phyloP scores from a whole-genome alignment of 2,329 filamentous ascomycete species.

The Nemania diffusa region DNA sequence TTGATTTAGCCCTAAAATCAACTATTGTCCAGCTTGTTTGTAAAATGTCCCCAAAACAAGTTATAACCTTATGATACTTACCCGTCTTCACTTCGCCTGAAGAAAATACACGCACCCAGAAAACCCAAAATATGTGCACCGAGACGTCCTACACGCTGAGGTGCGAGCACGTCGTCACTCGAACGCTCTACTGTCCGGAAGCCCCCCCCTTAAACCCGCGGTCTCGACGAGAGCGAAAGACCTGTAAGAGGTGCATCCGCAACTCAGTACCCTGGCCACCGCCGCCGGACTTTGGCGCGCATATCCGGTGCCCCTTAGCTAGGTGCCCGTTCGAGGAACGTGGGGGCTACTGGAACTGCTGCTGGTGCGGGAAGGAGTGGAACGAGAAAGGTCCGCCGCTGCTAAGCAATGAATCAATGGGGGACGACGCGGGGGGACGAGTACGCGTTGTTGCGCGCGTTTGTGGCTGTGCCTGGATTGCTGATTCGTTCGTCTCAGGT shows the following conservation, averaged over 20 bases:
- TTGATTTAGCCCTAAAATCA: background rate
- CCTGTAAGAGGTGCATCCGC: slow-evolving; percentile 57
- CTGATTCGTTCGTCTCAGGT: slow-evolving; percentile 46
- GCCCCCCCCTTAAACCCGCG: slow-evolving; percentile 48
- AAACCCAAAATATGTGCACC: slow-evolving; percentile 59
- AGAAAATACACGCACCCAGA: background rate
- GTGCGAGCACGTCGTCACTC: slow-evolving; percentile 62
- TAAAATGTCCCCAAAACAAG: background rate
- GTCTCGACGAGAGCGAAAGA: slow-evolving; percentile 47
- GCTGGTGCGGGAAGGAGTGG: slow-evolving; percentile 65
- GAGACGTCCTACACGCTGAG: slow-evolving; percentile 61
- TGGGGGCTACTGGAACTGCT: slow-evolving; percentile 64
- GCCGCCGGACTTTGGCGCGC: slow-evolving; percentile 55
- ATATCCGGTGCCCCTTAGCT: slow-evolving; percentile 57
- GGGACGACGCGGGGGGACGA: background rate
- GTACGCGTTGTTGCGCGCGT: slow-evolving; percentile 3
- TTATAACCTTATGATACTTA: slow-evolving; percentile 3
- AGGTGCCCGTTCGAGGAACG: slow-evolving; percentile 62
- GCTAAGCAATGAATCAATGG: too few relatives aligned
- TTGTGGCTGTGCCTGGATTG: background rate
- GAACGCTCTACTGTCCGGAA: slow-evolving; percentile 58
- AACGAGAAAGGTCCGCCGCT: slow-evolving; percentile 55
- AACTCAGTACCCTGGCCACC: slow-evolving; percentile 60
- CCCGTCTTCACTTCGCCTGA: background rate
- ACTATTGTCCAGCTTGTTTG: background rate